These are phyloP conservation scores for Wickerhamiella pararugosa DNA, from an alignment of 1,139 yeast species.

Conservation along the genomic window DNA sequence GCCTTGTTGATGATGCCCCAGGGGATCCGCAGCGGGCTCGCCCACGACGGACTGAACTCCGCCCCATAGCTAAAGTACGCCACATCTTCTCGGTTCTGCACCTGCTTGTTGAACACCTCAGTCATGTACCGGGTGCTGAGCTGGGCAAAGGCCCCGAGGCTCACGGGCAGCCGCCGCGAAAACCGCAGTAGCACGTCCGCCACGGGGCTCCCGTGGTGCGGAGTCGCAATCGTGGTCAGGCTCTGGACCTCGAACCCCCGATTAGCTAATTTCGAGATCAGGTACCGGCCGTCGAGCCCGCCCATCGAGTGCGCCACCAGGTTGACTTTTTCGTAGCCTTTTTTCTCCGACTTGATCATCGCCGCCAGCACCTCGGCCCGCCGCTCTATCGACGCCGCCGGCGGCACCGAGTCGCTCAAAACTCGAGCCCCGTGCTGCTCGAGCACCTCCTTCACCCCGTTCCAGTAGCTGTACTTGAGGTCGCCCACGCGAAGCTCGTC, in stretches of 20 bases:
- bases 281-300: slow-evolving; percentile 68
- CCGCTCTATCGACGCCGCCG: slow-evolving; percentile 60
- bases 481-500: slow-evolving; percentile 33
- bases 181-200: slow-evolving; percentile 50
- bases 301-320: slow-evolving; percentile 93
- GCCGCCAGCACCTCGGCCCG: slow-evolving; percentile 47
- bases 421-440: slow-evolving; percentile 51
- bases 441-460: slow-evolving; percentile 54
- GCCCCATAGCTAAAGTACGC: slow-evolving; percentile 78
- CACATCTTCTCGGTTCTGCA: slow-evolving; percentile 45
- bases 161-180: slow-evolving; percentile 11
- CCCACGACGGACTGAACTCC: slow-evolving; percentile 45
- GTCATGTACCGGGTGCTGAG: slow-evolving; percentile 42
- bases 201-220: slow-evolving; percentile 74
- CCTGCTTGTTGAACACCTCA: slow-evolving; percentile 35
- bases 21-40: slow-evolving; percentile 44
- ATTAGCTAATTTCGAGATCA: slow-evolving; percentile 42
- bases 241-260: slow-evolving; percentile 31
- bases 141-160: slow-evolving; percentile 18
- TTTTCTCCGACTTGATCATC: slow-evolving; percentile 34
- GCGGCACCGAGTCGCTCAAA: slow-evolving; percentile 63
- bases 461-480: slow-evolving; percentile 53
- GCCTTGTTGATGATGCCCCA: slow-evolving; percentile 41
- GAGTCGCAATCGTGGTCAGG: slow-evolving; percentile 73
- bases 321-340: slow-evolving; percentile 30